Evolutionary conservation across 2,329 filamentous ascomycete genomes (phyloP).

Genomic region (Fusarium acutatum): DNA sequence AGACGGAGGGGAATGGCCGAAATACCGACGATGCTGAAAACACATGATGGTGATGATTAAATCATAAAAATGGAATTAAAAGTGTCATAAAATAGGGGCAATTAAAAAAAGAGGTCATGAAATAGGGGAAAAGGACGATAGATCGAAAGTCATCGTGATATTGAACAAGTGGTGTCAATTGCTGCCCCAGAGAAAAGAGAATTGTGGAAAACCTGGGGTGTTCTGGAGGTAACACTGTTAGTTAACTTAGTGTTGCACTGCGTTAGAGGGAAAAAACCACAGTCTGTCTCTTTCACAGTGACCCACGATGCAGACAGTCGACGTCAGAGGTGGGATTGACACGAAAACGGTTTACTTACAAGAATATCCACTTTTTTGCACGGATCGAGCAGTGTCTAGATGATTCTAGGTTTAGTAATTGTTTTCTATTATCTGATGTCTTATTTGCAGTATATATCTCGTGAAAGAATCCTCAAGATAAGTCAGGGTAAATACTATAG

Average conservation of each 20-base stretch:
- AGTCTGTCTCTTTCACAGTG: background rate
- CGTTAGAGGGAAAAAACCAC: background rate
- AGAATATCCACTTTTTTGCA: conserved; percentile 17
- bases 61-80: background rate
- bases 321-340: conserved; percentile 27
- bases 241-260: conserved; percentile 2
- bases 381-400: conserved; percentile 12
- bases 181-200: conserved; percentile 3
- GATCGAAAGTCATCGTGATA: conserved; percentile 21
- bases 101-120: background rate
- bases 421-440: background rate
- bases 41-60: conserved; percentile 1
- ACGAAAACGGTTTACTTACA: conserved; percentile 20
- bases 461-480: background rate
- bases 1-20: conserved; percentile 18
- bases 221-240: background rate
- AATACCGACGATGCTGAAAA: conserved; percentile 4
- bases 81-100: background rate
- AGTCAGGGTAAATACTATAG: background rate
- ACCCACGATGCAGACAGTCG: conserved; percentile 20
- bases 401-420: conserved; percentile 3
- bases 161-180: conserved; percentile 25
- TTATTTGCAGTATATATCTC: background rate
- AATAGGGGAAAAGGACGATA: conserved; percentile 1
- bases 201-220: conserved; percentile 21